Percentiles rank a stretch among this genome's conserved stretches.
These are phyloP conservation scores for Macaranga tanarius DNA, from an alignment of 441 rosid species.

Conservation along the genomic window DNA sequence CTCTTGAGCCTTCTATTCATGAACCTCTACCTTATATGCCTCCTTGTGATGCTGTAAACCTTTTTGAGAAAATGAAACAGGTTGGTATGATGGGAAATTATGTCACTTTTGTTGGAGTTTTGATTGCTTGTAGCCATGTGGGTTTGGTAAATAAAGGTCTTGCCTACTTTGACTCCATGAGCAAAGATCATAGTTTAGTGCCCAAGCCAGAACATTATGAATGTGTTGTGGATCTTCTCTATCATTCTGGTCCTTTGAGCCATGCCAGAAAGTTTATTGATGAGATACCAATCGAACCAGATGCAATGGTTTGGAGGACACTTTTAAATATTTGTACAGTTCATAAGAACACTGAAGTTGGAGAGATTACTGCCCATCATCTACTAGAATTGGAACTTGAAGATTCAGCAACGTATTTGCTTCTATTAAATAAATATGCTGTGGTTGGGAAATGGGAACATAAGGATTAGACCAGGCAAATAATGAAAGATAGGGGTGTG, in stretches of 20 bases:
- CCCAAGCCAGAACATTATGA: conserved; percentile 76
- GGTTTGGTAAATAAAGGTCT: conserved; percentile 70
- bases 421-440: conserved; percentile 77
- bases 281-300: conserved; percentile 56
- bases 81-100: conserved; percentile 54
- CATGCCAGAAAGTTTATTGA: conserved; percentile 56
- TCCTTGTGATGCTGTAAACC: conserved; percentile 47
- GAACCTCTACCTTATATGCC: too few species aligned
- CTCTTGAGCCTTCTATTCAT: too few species aligned
- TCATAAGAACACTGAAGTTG: conserved; percentile 61
- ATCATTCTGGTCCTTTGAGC: conserved; percentile 71
- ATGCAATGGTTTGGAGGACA: conserved; percentile 86
- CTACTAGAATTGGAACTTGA: conserved; percentile 63
- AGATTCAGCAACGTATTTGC: conserved; percentile 75
- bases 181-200: conserved; percentile 45
- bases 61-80: conserved; percentile 70
- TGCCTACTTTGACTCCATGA: conserved; percentile 55
- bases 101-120: conserved; percentile 71
- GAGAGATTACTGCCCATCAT: conserved; percentile 65
- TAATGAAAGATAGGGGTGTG: conserved; percentile 74
- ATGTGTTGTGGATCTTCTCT: conserved; percentile 82
- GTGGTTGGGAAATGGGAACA: conserved; percentile 57
- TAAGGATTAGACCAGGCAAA: conserved; percentile 51
- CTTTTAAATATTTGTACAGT: conserved; percentile 82
- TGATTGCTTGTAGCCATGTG: conserved; percentile 89